Evolutionary conservation across 1,284 basidiomycete species (phyloP).

Genomic region (Singerocomus inundabilis): DNA sequence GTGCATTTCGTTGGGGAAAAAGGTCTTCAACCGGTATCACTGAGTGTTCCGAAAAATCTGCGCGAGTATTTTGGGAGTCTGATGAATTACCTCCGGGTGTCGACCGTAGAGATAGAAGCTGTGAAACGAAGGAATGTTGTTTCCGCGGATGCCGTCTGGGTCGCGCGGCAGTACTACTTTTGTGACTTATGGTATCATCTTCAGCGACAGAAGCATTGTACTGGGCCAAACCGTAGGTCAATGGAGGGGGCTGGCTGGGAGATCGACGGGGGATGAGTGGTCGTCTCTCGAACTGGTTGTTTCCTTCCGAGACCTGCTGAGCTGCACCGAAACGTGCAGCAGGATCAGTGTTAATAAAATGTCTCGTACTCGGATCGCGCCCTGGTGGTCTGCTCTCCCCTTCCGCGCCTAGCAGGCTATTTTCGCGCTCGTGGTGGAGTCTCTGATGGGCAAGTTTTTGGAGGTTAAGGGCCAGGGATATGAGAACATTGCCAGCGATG

Average conservation of each 20-base stretch:
- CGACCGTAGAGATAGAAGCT: constrained; percentile 20
- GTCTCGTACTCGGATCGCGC: constrained; percentile 3
- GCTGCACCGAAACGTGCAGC: constrained; percentile 2
- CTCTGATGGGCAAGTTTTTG: constrained; percentile 90
- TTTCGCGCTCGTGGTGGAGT: constrained; percentile 46
- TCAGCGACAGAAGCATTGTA: constrained; percentile 4
- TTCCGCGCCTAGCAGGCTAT: constrained; percentile 9
- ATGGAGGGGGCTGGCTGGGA: constrained; percentile 15
- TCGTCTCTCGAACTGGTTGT: constrained; percentile 24
- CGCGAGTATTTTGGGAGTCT: constrained; percentile 1
- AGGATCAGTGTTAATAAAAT: constrained; percentile 1
- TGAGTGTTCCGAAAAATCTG: constrained; percentile 20
- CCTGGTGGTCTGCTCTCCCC: constrained; percentile 11
- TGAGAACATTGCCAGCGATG: constrained; percentile 83
- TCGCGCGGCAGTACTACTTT: constrained; percentile 22
- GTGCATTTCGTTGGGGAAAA: constrained; percentile 10
- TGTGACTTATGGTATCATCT: constrained; percentile 31
- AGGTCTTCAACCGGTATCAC: constrained; percentile 34
- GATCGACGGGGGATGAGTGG: constrained; percentile 31
- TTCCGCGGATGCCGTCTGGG: constrained; percentile 24
- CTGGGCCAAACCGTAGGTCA: constrained; percentile 19
- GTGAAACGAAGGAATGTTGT: constrained; percentile 19
- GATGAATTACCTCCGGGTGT: constrained; percentile 10
- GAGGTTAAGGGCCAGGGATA: constrained; percentile 85
- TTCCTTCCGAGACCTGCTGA: constrained; percentile 13